Conservation (phyloP, 2,329 filamentous ascomycete genomes). For the Aspergillus floridensis region DNA sequence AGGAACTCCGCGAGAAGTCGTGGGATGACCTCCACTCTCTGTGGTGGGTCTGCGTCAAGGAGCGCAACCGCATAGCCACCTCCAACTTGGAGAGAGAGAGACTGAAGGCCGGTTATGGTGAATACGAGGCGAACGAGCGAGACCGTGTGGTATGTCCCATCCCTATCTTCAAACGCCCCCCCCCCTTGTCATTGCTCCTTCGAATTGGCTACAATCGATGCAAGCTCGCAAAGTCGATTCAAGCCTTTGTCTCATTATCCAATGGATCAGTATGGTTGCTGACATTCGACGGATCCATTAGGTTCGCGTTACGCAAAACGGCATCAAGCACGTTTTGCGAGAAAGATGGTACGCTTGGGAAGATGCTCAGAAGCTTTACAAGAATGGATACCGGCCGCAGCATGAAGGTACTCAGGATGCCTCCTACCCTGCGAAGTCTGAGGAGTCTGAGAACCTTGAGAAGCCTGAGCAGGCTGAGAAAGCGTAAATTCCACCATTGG, state of each 20-base stretch:
- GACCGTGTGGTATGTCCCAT: constrained; percentile 61
- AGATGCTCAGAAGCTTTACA: constrained; percentile 39
- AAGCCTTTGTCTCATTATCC: not conserved
- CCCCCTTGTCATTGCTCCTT: not conserved
- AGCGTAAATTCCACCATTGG: not conserved
- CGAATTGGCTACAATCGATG: not conserved
- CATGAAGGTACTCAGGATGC: constrained; percentile 24
- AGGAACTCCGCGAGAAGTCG: constrained; percentile 82
- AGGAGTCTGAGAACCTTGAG: not conserved
- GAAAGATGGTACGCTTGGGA: constrained; percentile 85
- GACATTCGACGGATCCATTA: constrained; percentile 37
- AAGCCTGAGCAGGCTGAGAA: not conserved
- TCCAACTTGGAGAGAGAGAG: constrained; percentile 66
- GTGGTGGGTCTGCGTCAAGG: constrained; percentile 93
- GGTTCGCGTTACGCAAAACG: constrained; percentile 74
- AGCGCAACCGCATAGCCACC: constrained; percentile 86
- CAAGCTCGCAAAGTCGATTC: not conserved
- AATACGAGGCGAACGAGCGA: constrained; percentile 62
- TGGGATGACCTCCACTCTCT: constrained; percentile 91
- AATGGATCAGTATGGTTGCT: not conserved
- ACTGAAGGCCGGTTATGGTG: constrained; percentile 70
- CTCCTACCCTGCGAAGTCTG: not conserved
- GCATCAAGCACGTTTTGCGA: constrained; percentile 80
- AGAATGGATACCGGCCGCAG: constrained; percentile 36
- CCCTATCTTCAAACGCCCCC: not conserved